These are phyloP conservation scores for Colletotrichum siamense DNA, from an alignment of 2,329 filamentous ascomycete species.

Conservation along the genomic window DNA sequence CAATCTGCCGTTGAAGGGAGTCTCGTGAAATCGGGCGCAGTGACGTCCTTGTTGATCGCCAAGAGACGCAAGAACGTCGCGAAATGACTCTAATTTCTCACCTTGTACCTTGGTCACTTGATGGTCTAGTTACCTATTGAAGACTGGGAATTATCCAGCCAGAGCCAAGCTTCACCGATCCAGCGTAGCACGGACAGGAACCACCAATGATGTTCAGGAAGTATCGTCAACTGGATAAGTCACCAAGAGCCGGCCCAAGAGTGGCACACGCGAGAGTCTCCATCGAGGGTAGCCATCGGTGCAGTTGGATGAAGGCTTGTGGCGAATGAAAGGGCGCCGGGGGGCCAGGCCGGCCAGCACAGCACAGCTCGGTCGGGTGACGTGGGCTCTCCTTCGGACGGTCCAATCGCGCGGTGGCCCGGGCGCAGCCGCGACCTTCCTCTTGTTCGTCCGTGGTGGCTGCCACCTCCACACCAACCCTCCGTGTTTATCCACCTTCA, in stretches of 20 bases:
- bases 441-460: neutral
- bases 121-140: neutral
- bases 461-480: neutral
- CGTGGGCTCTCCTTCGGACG: neutral
- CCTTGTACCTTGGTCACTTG: neutral
- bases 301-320: neutral
- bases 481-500: neutral
- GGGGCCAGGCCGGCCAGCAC: neutral
- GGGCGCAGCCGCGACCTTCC: neutral
- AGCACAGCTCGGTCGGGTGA: conserved; percentile 12
- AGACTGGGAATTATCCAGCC: neutral
- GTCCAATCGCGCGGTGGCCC: neutral
- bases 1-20: neutral
- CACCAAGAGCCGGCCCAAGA: neutral
- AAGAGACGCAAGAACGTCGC: neutral
- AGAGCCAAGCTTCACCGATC: neutral
- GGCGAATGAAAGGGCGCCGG: neutral
- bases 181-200: neutral
- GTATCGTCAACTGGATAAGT: neutral
- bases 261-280: neutral
- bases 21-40: neutral
- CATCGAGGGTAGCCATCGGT: neutral
- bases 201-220: neutral
- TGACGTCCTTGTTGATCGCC: neutral
- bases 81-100: neutral